These are phyloP conservation scores for Diaporthe velutina DNA, from an alignment of 2,329 filamentous ascomycete species.

Conservation along the genomic window DNA sequence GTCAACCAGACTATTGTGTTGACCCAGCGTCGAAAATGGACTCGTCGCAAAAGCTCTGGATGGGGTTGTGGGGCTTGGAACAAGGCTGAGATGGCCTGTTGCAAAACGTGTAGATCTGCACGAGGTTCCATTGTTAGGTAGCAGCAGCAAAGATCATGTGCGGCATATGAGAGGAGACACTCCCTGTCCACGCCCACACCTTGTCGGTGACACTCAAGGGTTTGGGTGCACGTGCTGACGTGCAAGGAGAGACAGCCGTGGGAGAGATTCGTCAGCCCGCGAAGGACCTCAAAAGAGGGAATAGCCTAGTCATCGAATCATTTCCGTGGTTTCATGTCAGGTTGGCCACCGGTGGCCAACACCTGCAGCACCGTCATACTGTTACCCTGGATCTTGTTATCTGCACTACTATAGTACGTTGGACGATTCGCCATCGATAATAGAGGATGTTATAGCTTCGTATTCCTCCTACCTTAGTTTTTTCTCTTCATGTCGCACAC, in stretches of 20 bases:
- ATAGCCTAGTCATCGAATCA: background rate
- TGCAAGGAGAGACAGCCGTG: background rate
- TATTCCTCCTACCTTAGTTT: conserved; percentile 1
- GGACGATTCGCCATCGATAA: conserved; percentile 28
- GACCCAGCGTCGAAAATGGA: background rate
- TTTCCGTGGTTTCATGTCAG: conserved; percentile 1
- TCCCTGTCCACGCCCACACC: background rate
- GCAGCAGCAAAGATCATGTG: conserved; percentile 7
- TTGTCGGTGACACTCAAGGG: background rate
- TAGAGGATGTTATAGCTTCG: conserved; percentile 11
- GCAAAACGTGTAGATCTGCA: conserved; percentile 12
- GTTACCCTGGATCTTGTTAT: conserved; percentile 2
- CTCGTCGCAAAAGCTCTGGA: conserved; percentile 19
- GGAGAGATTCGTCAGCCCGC: background rate
- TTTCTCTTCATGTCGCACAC: background rate
- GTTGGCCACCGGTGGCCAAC: background rate
- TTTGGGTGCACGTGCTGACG: background rate
- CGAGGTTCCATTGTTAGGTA: conserved; percentile 18
- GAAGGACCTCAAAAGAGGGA: background rate
- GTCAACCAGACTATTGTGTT: conserved; percentile 4
- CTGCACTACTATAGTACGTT: background rate
- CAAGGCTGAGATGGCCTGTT: conserved; percentile 13
- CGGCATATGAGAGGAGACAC: background rate
- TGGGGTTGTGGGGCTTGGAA: background rate
- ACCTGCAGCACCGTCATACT: background rate